These are phyloP conservation scores for Syncephalis plumigaleata DNA, from an alignment of 371 early-diverging fungal genomes.

Conservation along the genomic window DNA sequence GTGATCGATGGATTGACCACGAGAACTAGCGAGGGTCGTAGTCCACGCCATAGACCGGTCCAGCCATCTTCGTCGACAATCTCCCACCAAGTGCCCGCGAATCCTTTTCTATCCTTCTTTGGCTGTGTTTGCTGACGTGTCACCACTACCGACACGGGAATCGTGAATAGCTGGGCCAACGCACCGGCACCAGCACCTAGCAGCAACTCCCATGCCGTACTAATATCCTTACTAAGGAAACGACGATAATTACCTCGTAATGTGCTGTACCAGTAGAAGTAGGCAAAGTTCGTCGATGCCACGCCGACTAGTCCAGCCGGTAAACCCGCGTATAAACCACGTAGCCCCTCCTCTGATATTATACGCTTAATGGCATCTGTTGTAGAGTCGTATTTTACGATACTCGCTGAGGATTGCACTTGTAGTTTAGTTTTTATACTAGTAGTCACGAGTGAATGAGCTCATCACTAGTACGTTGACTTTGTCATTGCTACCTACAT, in stretches of 20 bases:
- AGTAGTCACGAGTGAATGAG: neutral
- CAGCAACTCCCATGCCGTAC: constrained; percentile 51
- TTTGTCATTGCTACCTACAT: constrained; percentile 34
- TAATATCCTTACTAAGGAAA: constrained; percentile 12
- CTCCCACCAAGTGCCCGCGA: constrained; percentile 34
- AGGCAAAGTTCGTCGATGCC: constrained; percentile 76
- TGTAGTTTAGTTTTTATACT: constrained; percentile 89
- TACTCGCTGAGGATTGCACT: constrained; percentile 48
- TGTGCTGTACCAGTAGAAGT: constrained; percentile 84
- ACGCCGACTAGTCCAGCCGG: constrained; percentile 76
- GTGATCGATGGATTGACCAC: constrained; percentile 94
- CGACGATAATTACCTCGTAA: constrained; percentile 42
- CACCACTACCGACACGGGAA: constrained; percentile 77
- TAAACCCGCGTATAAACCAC: constrained; percentile 85
- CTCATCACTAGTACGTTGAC: too few species aligned
- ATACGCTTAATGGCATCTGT: constrained; percentile 72
- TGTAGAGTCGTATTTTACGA: constrained; percentile 39
- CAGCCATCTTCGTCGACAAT: constrained; percentile 73
- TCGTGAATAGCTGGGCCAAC: constrained; percentile 72
- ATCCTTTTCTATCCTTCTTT: constrained; percentile 25
- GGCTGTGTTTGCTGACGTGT: constrained; percentile 65
- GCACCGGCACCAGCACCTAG: constrained; percentile 89
- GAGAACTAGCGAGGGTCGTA: constrained; percentile 77
- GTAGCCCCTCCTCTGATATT: constrained; percentile 60
- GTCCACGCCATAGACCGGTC: constrained; percentile 73